These are phyloP conservation scores for Dactylellina leptospora DNA, from an alignment of 2,329 filamentous ascomycete genomes.

Conservation along the genomic window DNA sequence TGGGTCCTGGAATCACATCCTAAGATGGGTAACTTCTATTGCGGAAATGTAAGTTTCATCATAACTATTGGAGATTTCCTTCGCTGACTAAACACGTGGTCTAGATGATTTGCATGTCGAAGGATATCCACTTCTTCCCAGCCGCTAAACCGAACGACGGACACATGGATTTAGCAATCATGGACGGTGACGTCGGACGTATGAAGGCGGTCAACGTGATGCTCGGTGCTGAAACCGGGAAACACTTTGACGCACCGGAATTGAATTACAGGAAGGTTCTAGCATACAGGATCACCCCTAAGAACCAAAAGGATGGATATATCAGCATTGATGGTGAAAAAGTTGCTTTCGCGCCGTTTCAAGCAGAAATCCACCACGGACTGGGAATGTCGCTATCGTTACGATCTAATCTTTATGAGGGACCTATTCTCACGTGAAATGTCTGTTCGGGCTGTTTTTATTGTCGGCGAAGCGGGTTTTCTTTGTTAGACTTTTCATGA, in stretches of 20 bases:
- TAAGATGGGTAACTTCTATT: slow-evolving; percentile 89
- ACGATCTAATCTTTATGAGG: slow-evolving; percentile 74
- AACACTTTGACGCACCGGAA: slow-evolving; percentile 77
- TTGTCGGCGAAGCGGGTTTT: background rate
- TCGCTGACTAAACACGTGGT: background rate
- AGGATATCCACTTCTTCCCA: slow-evolving; percentile 86
- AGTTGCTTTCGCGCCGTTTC: slow-evolving; percentile 86
- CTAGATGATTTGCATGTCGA: slow-evolving; percentile 86
- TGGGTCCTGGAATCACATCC: slow-evolving; percentile 80
- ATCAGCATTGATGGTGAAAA: slow-evolving; percentile 95
- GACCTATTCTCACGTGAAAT: slow-evolving; percentile 24
- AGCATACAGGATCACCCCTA: slow-evolving; percentile 86
- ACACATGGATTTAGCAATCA: slow-evolving; percentile 81
- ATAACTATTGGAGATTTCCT: background rate
- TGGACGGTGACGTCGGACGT: slow-evolving; percentile 77
- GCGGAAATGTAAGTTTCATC: slow-evolving; percentile 74
- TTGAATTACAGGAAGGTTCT: slow-evolving; percentile 84
- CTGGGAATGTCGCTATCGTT: slow-evolving; percentile 86
- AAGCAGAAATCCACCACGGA: slow-evolving; percentile 84
- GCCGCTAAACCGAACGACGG: slow-evolving; percentile 84
- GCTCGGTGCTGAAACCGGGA: slow-evolving; percentile 74
- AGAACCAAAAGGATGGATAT: slow-evolving; percentile 75
- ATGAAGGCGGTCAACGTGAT: slow-evolving; percentile 74
- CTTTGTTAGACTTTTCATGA: background rate
- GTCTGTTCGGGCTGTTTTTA: background rate